These are phyloP conservation scores for Leccinum ochraceum DNA, from an alignment of 768 basidiomycete genomes.

Conservation along the genomic window DNA sequence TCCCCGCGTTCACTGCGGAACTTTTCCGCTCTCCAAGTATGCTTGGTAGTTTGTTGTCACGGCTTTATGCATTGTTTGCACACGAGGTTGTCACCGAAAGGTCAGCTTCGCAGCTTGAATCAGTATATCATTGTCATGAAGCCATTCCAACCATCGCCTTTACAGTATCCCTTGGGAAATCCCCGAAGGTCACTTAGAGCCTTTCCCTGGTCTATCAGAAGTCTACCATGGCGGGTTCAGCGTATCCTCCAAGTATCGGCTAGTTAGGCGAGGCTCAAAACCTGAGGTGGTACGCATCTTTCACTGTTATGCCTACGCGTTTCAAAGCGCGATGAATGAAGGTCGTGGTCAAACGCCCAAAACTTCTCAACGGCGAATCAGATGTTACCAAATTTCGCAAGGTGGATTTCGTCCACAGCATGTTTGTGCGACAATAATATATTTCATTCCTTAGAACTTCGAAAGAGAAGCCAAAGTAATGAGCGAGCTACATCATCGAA, in stretches of 20 bases:
- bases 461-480: constrained; percentile 8
- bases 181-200: constrained; percentile 2
- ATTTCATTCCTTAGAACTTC: constrained; percentile 5
- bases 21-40: too few relatives aligned
- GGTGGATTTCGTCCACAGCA: constrained; percentile 2
- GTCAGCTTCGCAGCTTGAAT: too few relatives aligned
- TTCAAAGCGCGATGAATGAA: neutral
- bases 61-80: too few relatives aligned
- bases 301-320: neutral
- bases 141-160: too few relatives aligned
- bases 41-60: too few relatives aligned
- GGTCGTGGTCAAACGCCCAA: constrained; percentile 17
- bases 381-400: constrained; percentile 2
- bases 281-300: constrained; percentile 15
- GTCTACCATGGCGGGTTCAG: constrained; percentile 15
- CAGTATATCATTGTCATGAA: too few relatives aligned
- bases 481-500: constrained; percentile 9
- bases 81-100: too few relatives aligned
- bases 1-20: too few relatives aligned
- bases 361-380: neutral
- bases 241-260: constrained; percentile 1
- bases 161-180: neutral
- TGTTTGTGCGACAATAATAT: neutral
- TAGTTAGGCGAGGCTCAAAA: constrained; percentile 3
- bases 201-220: constrained; percentile 10